Conservation (phyloP, 169 alveolate species). For the Plasmodium ovale region DNA sequence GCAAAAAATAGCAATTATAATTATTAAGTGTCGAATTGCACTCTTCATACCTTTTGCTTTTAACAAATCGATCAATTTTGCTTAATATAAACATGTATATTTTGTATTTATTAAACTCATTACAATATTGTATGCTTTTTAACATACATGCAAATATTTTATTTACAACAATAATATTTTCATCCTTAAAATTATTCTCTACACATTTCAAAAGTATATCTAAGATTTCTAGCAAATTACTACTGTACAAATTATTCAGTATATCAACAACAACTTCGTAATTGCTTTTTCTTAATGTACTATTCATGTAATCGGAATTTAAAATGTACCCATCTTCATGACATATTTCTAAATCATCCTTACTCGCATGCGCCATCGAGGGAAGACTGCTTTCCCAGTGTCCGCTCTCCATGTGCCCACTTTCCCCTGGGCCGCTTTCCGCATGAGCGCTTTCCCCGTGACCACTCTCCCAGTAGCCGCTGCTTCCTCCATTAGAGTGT, state of each 20-base stretch:
- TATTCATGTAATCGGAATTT: conserved; percentile 9
- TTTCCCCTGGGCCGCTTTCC: too few species aligned
- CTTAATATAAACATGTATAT: conserved; percentile 39
- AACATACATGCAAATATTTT: conserved; percentile 63
- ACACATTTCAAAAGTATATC: conserved; percentile 60
- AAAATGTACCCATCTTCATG: not conserved
- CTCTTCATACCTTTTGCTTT: conserved; percentile 38
- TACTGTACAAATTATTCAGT: conserved; percentile 20
- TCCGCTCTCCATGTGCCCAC: too few species aligned
- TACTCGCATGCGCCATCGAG: not conserved
- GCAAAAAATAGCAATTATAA: conserved; percentile 50
- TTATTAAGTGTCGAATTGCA: conserved; percentile 45
- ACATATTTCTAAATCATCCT: not conserved
- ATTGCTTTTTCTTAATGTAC: conserved; percentile 3
- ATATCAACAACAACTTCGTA: conserved; percentile 13
- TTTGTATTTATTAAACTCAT: conserved; percentile 49
- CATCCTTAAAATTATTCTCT: conserved; percentile 45
- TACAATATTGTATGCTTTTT: conserved; percentile 26
- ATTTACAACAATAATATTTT: conserved; percentile 18
- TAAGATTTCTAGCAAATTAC: conserved; percentile 23
- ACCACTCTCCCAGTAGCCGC: too few species aligned
- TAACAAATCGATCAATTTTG: conserved; percentile 56
- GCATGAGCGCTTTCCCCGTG: too few species aligned
- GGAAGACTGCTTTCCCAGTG: too few species aligned
- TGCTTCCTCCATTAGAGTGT: too few species aligned